Base-by-base conservation (phyloP, 2,329 filamentous ascomycete genomes). In the Calycina herbarum region DNA sequence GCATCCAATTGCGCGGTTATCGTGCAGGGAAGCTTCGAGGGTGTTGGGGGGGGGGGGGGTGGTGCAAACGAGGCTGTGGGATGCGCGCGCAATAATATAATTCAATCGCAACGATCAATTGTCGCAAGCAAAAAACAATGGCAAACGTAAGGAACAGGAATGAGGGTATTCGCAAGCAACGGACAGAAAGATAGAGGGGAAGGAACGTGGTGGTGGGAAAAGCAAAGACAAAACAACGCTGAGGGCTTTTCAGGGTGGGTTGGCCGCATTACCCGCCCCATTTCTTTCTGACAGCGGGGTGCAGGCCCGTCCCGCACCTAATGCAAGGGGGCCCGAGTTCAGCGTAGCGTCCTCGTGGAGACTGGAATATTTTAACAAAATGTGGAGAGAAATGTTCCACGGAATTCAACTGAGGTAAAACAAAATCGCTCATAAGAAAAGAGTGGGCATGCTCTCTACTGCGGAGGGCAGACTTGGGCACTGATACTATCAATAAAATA, bases 221-320 rank as follows among this genome's bases (percentile, higher is more conserved):
- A 13, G 20, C 8, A 27, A 24, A 27, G 20, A 42, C 48, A 54
- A 54, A 27, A 10, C 48, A 20, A 54, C 48, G 48, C 48, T 24
- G 48, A 54, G 8, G 48, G 48, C n/a, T 54, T 54, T 54, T 54
- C 48, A 54, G 20, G 20, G 48, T 40, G n/a, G 48, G 48, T 24
- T 54, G 20, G 8, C 48, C 24, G 48, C 40, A 33, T 61, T 5
- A 20, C 5, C n/a, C 17, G n/a, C 45, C 48, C 48, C 48, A 13
- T 13, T 54, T 54, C 20, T 40, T 51, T 51, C 45, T 51, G 45
- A 51, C 8, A 51, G 48, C 48, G 48, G 48, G 48, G 48, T 51
- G 45, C 48, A 54, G 38, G 38, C 20, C 20, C 20, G 20, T 24
- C 20, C 20, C 48, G 48, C 20, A 24, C 45, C 20, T 24, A 54